Base-by-base conservation (phyloP, 768 basidiomycete species). In the Boletus fagicola region DNA sequence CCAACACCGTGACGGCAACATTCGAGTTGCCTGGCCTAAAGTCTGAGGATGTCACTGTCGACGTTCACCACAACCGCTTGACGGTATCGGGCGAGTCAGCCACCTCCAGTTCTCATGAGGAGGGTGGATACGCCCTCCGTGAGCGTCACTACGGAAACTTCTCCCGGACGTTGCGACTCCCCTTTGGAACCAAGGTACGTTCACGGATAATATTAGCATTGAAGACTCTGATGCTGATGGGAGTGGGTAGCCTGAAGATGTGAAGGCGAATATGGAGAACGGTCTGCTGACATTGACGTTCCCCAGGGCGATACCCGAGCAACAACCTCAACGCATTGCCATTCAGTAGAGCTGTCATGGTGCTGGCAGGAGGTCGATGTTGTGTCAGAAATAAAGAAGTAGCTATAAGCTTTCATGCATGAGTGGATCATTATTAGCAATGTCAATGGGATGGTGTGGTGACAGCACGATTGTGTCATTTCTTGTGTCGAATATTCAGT, bases 21-120 rank as follows among this genome's bases (percentile, higher is more conserved):
- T 80, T 84, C 61, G 82, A 83, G 63, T 67, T 82, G 7, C 82
- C 83, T 4, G 78, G 83, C 10, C 62, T 84, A 50, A 78, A 75
- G 58, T 78, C 79, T 58, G 77, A 78, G 50, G 74, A 80, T 40
- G 75, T 84, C 51, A 67, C 68, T 35, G 76, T 84, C 49, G 77
- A 81, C 16, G 1, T 65, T 65, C 72, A 75, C 49, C 74, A 78
- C 51, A 71, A 75, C 49, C 74, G 73, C 30, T 68, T 83, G 53
- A 78, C 70, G 3, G 68, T 84, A 20, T 76, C 78, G 0, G 82
- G 79, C n/a, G 77, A 83, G 67, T 72, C 64, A 51, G 70, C 69
- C 13, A 49, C 63, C 1, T 70, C 76, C 5, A 20, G 56, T 0
- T 71, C 78, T 13, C 70, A 65, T 30, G 75, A 77, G 2, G 71